Conservation (phyloP, 805 yeast genomes). For the Cyberlindnera nakhonratchasimensis region DNA sequence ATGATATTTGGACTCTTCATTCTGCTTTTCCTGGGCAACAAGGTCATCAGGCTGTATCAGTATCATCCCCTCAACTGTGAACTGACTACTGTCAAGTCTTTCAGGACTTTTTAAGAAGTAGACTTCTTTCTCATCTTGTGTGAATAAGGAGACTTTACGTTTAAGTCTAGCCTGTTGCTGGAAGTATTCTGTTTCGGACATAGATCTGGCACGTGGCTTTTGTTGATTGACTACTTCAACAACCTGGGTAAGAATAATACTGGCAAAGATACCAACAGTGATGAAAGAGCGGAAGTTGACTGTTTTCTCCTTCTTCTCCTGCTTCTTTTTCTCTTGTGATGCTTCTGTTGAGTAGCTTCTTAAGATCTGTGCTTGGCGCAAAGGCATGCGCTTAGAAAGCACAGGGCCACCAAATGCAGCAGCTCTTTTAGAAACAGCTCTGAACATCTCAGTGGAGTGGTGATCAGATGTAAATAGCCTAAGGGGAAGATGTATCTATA, state of each 20-base stretch:
- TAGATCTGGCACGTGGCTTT: slow-evolving; percentile 30
- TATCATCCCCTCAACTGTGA: slow-evolving; percentile 22
- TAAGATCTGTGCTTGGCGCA: background rate
- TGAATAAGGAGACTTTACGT: slow-evolving; percentile 44
- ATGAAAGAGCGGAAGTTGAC: slow-evolving; percentile 40
- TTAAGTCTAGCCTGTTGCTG: slow-evolving; percentile 46
- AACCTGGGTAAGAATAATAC: slow-evolving; percentile 39
- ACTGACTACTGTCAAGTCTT: slow-evolving; percentile 13
- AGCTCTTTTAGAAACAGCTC: background rate
- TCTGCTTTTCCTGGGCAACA: slow-evolving; percentile 42
- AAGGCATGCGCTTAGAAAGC: background rate
- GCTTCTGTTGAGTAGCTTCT: slow-evolving; percentile 14
- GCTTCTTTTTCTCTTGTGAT: slow-evolving; percentile 3
- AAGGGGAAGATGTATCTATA: too few species aligned
- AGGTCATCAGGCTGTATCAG: slow-evolving; percentile 50
- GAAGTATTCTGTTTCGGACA: slow-evolving; percentile 40
- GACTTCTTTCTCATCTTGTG: slow-evolving; percentile 39
- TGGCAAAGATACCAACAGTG: slow-evolving; percentile 43
- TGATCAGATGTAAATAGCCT: too few species aligned
- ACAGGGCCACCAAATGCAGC: background rate
- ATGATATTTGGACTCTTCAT: slow-evolving; percentile 45
- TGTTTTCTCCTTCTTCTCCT: slow-evolving; percentile 23
- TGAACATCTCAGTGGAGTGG: slow-evolving; percentile 4
- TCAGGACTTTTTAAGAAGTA: slow-evolving; percentile 34
- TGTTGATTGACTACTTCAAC: slow-evolving; percentile 36